Evolutionary conservation across 352 stramenopile species (phyloP), one percentile per base, ranked within the genome.

Genomic region (Phytophthora pinifolia): DNA sequence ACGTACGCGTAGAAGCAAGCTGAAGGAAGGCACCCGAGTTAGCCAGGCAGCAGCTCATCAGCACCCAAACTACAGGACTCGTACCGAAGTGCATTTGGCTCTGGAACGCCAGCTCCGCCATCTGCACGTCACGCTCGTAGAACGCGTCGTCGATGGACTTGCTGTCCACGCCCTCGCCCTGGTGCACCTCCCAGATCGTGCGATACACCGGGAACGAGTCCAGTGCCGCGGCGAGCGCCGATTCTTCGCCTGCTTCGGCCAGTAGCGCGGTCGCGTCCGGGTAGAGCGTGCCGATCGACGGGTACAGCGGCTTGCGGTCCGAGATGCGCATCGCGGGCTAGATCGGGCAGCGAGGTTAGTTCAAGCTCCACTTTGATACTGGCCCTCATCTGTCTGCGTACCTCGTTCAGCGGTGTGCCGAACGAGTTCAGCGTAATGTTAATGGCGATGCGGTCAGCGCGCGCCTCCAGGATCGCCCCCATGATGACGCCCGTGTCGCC

Each of bases 361-460:
- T 27, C 22, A 27, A 27, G 22, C 22, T 27, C 22, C 22, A 27
- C 22, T 27, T 27, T 4, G 22, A 6, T 6, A 27, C 22, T 27
- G n/a, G n/a, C n/a, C n/a, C n/a, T n/a, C n/a, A n/a, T n/a, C n/a
- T n/a, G n/a, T n/a, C n/a, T n/a, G 36, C 36, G 8, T 52, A 83
- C 70, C 56, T 97, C 88, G 46, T 97, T 97, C 48, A 97, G 65
- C 15, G 81, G 83, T 17, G 88, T 97, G 43, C 91, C 94, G 59
- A 99, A 99, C 34, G 96, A 99, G 83, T 99, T 99, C 47, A 99
- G 80, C 25, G 97, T 99, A 56, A 99, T 98, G 76, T 99, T 99
- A 72, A 99, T 99, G 18, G 97, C 96, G 47, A 98, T 98, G 37
- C 93, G 97, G 70, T 99, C 97, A 31, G 97, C 97, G 29, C 96